Conservation (phyloP, 805 yeast genomes). For the Maudiozyma bulderi region DNA sequence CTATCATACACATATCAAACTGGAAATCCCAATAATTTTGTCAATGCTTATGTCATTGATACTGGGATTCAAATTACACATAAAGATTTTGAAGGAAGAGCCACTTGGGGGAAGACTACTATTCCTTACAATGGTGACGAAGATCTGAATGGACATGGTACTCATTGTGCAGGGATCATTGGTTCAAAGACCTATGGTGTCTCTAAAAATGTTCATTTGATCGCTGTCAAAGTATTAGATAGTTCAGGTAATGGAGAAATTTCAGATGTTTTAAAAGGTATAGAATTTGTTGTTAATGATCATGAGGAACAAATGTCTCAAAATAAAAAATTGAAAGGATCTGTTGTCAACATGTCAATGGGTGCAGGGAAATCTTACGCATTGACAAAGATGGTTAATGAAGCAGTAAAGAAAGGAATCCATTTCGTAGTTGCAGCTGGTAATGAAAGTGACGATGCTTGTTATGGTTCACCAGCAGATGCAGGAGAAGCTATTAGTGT, state of each 20-base stretch:
- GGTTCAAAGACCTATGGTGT: constrained; percentile 72
- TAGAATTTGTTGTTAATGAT: constrained; percentile 69
- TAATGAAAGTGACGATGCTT: constrained; percentile 85
- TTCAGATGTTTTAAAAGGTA: constrained; percentile 76
- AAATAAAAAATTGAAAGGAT: constrained; percentile 56
- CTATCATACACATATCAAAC: constrained; percentile 61
- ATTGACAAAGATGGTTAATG: constrained; percentile 74
- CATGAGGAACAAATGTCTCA: constrained; percentile 45
- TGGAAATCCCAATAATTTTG: constrained; percentile 60
- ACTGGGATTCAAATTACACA: constrained; percentile 60
- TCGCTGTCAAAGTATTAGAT: constrained; percentile 74
- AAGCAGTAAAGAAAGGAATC: constrained; percentile 77
- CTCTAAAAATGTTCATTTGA: constrained; percentile 65
- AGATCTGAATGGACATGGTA: constrained; percentile 89
- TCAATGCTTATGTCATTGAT: constrained; percentile 69
- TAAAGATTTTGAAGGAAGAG: constrained; percentile 57
- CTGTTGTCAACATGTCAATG: constrained; percentile 83
- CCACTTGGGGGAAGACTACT: constrained; percentile 48
- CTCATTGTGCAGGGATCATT: constrained; percentile 93
- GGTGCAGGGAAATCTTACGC: constrained; percentile 89
- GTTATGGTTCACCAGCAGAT: constrained; percentile 82
- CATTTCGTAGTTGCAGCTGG: constrained; percentile 95
- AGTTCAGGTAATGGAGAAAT: constrained; percentile 72
- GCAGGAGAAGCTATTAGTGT: constrained; percentile 80
- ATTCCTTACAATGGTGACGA: constrained; percentile 49